These are phyloP conservation scores for Xylaria venustula DNA, from an alignment of 495 filamentous ascomycete genomes.

Conservation along the genomic window DNA sequence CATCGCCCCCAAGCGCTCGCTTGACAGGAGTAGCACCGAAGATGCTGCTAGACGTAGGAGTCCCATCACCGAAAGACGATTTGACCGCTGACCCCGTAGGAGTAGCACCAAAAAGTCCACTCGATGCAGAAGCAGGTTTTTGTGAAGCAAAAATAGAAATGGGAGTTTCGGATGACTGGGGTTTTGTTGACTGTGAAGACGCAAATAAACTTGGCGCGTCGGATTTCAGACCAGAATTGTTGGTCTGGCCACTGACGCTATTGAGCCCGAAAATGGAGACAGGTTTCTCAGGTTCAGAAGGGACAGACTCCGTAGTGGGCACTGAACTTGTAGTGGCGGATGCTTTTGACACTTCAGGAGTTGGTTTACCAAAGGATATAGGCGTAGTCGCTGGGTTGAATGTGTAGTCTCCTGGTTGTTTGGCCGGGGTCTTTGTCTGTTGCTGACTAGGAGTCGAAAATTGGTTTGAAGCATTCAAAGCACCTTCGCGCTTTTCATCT, in stretches of 20 bases:
- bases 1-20: too few species aligned
- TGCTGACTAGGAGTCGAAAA: conserved; percentile 10
- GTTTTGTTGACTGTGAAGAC: background rate
- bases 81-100: background rate
- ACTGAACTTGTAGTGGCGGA: conserved; percentile 1
- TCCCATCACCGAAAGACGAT: too few species aligned
- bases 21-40: background rate
- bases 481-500: conserved; percentile 32
- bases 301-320: conserved; percentile 6
- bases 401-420: conserved; percentile 32
- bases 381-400: conserved; percentile 30
- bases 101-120: conserved; percentile 18
- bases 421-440: conserved; percentile 21
- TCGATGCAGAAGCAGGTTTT: conserved; percentile 11
- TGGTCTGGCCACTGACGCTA: conserved; percentile 3
- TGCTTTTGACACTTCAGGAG: conserved; percentile 11
- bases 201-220: conserved; percentile 16
- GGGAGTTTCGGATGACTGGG: conserved; percentile 5
- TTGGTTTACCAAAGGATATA: conserved; percentile 22
- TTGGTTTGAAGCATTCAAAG: conserved; percentile 8
- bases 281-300: conserved; percentile 11
- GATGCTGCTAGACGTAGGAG: too few species aligned
- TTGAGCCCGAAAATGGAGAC: conserved; percentile 18
- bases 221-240: conserved; percentile 12
- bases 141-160: conserved; percentile 9